phyloP scores from a whole-genome alignment of 1,139 yeast species.

The Candida smagusa region DNA sequence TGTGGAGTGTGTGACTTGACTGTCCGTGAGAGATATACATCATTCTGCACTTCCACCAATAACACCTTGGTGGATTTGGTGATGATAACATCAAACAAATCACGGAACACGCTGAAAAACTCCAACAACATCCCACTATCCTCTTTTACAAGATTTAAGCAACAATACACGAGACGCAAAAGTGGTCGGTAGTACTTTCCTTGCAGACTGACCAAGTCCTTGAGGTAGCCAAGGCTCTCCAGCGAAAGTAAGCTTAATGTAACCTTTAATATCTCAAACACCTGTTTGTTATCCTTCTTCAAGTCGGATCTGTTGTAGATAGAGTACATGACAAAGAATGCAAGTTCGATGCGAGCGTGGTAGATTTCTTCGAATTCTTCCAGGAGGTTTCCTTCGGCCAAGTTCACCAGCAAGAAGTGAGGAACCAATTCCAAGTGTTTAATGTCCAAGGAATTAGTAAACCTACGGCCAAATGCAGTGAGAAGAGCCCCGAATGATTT shows the following conservation, averaged over 20 bases:
- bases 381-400: conserved; percentile 47
- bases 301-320: conserved; percentile 30
- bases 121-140: conserved; percentile 43
- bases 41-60: conserved; percentile 56
- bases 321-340: conserved; percentile 60
- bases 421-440: conserved; percentile 45
- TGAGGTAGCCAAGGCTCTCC: conserved; percentile 42
- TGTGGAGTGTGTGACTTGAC: conserved; percentile 28
- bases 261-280: conserved; percentile 39
- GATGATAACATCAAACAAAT: conserved; percentile 56
- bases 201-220: conserved; percentile 35
- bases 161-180: conserved; percentile 53
- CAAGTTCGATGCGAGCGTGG: conserved; percentile 63
- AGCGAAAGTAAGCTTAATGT: conserved; percentile 45
- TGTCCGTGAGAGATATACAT: conserved; percentile 40
- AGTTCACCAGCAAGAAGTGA: conserved; percentile 49
- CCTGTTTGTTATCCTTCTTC: conserved; percentile 22
- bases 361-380: conserved; percentile 50
- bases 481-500: conserved; percentile 77
- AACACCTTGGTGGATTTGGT: conserved; percentile 56
- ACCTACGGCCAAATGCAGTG: conserved; percentile 57
- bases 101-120: conserved; percentile 49
- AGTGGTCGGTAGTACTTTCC: conserved; percentile 53
- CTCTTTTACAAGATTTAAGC: conserved; percentile 42
- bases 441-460: conserved; percentile 28